These are phyloP conservation scores for Blastocystis sp. DNA, from an alignment of 352 stramenopile genomes.

Conservation along the genomic window DNA sequence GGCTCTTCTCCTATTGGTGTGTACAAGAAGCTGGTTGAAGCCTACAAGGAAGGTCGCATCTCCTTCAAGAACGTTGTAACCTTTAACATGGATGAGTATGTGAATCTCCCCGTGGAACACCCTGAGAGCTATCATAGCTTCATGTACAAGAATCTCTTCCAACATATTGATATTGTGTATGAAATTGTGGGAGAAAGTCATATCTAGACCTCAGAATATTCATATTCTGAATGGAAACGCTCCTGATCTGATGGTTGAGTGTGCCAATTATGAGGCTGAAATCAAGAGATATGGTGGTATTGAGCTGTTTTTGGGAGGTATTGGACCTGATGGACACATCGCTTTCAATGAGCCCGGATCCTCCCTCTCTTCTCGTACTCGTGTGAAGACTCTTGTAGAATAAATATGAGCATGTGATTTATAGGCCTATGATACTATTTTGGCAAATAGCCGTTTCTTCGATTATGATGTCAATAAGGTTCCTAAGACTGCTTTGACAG, in stretches of 20 bases:
- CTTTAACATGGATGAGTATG: constrained; percentile 84
- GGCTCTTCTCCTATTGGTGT: constrained; percentile 76
- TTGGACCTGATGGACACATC: constrained; percentile 83
- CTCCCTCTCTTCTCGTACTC: constrained; percentile 74
- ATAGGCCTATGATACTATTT: constrained; percentile 77
- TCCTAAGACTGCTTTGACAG: constrained; percentile 79
- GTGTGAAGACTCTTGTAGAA: constrained; percentile 74
- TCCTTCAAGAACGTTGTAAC: constrained; percentile 79
- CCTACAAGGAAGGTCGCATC: constrained; percentile 68
- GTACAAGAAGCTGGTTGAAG: constrained; percentile 75
- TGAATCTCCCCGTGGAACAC: constrained; percentile 72
- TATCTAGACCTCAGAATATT: constrained; percentile 73
- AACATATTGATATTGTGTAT: constrained; percentile 75
- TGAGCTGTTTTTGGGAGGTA: constrained; percentile 82
- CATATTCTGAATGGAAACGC: constrained; percentile 79
- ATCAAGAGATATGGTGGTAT: constrained; percentile 77
- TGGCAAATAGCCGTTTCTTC: constrained; percentile 81
- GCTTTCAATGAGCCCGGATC: constrained; percentile 82
- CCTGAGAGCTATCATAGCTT: constrained; percentile 80
- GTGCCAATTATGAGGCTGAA: constrained; percentile 75
- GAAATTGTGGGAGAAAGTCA: background rate
- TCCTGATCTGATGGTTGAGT: constrained; percentile 73
- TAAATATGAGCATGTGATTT: background rate
- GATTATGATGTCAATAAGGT: constrained; percentile 74
- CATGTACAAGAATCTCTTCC: constrained; percentile 80